Evolutionary conservation across 495 filamentous ascomycete genomes (phyloP), one percentile per base, ranked within the genome.

Genomic region (Tuber umbilicatum): DNA sequence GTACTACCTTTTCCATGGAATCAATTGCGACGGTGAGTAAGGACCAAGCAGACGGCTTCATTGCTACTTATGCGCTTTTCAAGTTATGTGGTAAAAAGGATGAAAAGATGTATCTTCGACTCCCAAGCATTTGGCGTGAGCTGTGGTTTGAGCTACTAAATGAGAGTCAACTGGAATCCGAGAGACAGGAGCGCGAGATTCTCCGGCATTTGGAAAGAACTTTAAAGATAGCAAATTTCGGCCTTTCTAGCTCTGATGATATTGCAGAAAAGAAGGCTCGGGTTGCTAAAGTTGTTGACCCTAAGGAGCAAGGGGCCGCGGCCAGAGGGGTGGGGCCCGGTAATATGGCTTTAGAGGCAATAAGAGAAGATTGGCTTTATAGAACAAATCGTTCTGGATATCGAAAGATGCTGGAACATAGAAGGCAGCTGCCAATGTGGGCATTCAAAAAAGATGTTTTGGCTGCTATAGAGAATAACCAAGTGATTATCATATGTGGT

Each of bases 401-500:
- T 75, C 82, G 85, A 31, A 79, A 81, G 12, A 89, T 89, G 88
- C 79, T 86, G 43, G 79, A 80, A 40, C 84, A 84, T 71, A 85
- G 95, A 67, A 89, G 88, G 84, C 90, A 89, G 72, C 86, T 99
- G 37, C 95, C 95, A 6, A 97, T 99, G 84, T 97, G 92, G 90
- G 86, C 87, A 47, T 97, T 94, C 83, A 90, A 90, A 75, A 85
- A 91, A 19, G 87, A 92, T 21, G 91, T 96, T 40, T 85, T 98
- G 12, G 83, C 86, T 40, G 86, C 91, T 1, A 89, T 97, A 47
- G 90, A 92, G 64, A 83, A 83, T 7, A 86, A 97, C 75, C 95
- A 93, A 81, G 90, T 94, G 7, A 87, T 94, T 10, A 97, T 98
- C 73, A 87, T 97, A 43, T 97, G 93, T 81, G 94, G 94, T 78